A percentile compares a stretch with the other conserved stretches of the same genome.
Evolutionary conservation across 768 basidiomycete species (phyloP).

Genomic region (Phylloporus sp.): DNA sequence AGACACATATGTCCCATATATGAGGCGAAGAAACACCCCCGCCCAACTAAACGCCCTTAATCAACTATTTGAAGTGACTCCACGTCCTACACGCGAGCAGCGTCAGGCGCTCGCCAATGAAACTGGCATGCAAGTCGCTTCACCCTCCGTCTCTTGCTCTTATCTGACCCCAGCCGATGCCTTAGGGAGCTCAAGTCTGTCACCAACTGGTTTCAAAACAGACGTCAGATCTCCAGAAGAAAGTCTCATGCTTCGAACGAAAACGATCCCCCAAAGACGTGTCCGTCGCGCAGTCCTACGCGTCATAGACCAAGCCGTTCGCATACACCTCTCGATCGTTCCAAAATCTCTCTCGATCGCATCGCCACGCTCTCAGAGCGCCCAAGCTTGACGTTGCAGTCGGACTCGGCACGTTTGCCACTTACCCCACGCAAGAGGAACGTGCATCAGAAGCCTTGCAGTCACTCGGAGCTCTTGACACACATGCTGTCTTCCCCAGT

Average conservation of each 20-base stretch:
- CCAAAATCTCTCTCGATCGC: conserved; percentile 29
- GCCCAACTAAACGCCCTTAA: conserved; percentile 36
- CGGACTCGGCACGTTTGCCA: conserved; percentile 8
- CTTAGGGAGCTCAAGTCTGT: conserved; percentile 63
- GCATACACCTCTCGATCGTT: conserved; percentile 19
- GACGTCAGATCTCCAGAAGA: conserved; percentile 49
- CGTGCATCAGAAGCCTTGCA: conserved; percentile 3
- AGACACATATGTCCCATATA: conserved; percentile 23
- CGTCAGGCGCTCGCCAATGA: conserved; percentile 38
- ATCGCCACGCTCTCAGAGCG: conserved; percentile 31
- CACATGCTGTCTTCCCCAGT: conserved; percentile 29
- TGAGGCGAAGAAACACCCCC: conserved; percentile 29
- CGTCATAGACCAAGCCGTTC: conserved; percentile 5
- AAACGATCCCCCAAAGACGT: conserved; percentile 16
- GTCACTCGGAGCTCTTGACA: conserved; percentile 26
- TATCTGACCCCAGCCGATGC: conserved; percentile 5
- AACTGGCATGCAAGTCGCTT: conserved; percentile 33
- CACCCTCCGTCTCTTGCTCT: not conserved
- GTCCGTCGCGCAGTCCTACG: conserved; percentile 2
- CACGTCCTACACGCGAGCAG: conserved; percentile 42
- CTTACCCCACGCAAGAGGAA: conserved; percentile 29
- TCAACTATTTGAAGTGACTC: conserved; percentile 31
- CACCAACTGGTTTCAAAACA: conserved; percentile 83
- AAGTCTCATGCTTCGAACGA: conserved; percentile 22
- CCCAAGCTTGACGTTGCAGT: conserved; percentile 15